Conservation (phyloP, 495 filamentous ascomycete species). For the Lasiosphaeriaceae sp. region DNA sequence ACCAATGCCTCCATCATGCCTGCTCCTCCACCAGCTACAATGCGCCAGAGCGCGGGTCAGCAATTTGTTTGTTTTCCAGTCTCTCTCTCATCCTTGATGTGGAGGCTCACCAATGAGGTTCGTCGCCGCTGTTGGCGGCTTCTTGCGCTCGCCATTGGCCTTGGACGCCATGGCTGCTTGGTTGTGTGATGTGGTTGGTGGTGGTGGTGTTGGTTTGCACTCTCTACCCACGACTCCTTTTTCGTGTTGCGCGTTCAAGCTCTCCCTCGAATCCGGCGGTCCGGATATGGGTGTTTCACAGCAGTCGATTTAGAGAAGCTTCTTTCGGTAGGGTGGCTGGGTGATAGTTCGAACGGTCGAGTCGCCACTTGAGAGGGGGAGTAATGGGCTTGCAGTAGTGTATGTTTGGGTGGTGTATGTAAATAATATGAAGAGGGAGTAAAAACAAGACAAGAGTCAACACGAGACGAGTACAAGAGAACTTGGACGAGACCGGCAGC, state of each 20-base stretch:
- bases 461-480: not conserved
- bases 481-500: not conserved
- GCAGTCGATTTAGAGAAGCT: no score
- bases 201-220: not conserved
- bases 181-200: slow-evolving; percentile 5
- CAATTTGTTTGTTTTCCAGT: slow-evolving; percentile 13
- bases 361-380: no score
- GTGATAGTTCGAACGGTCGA: no score
- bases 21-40: slow-evolving; percentile 86
- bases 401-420: not conserved
- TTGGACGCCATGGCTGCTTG: slow-evolving; percentile 37
- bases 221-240: not conserved
- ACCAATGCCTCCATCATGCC: slow-evolving; percentile 99
- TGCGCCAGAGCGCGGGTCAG: slow-evolving; percentile 13
- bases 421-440: not conserved
- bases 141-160: slow-evolving; percentile 63
- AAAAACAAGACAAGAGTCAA: not conserved
- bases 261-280: no score
- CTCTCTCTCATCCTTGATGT: not conserved
- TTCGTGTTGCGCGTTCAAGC: not conserved
- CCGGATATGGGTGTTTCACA: no score
- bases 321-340: no score
- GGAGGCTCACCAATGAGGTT: slow-evolving; percentile 79
- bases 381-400: no score
- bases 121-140: slow-evolving; percentile 79